phyloP scores from a whole-genome alignment of 805 yeast species.

The Starmerella geochares region DNA sequence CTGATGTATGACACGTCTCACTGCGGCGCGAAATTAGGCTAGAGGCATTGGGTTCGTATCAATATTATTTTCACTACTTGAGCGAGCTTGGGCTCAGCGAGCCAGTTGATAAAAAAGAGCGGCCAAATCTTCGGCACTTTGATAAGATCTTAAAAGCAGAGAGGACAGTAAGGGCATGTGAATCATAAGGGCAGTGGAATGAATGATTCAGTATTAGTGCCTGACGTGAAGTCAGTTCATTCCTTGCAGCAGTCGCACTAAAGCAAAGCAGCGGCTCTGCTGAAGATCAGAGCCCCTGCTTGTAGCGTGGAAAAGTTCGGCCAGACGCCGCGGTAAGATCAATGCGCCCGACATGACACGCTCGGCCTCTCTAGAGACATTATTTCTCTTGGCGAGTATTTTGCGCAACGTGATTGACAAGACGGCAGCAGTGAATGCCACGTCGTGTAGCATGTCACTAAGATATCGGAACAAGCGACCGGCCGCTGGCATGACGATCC shows the following conservation, averaged over 20 bases:
- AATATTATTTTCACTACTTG: no score
- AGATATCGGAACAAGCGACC: slow-evolving; percentile 55
- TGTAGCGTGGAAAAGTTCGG: slow-evolving; percentile 9
- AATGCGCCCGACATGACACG: neutral
- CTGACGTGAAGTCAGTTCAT: neutral
- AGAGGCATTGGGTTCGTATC: no score
- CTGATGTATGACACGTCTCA: no score
- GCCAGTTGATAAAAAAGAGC: no score
- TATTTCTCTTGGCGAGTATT: neutral
- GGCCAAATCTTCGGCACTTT: no score
- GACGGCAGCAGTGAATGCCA: slow-evolving; percentile 24
- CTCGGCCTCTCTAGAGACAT: neutral
- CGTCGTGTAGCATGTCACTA: slow-evolving; percentile 59
- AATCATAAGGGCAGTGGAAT: no score
- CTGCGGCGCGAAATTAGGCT: no score
- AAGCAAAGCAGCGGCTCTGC: neutral
- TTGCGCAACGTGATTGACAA: slow-evolving; percentile 7
- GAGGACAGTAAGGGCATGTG: no score
- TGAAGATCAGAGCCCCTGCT: slow-evolving; percentile 14
- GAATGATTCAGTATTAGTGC: neutral
- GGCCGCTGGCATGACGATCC: slow-evolving; percentile 36
- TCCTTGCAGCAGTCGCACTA: neutral
- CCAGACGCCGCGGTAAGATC: slow-evolving; percentile 9
- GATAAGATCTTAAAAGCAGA: no score
- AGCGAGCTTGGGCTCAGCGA: no score